These are phyloP conservation scores for Kodamaea kakaduensis DNA, from an alignment of 805 yeast genomes.

Conservation along the genomic window DNA sequence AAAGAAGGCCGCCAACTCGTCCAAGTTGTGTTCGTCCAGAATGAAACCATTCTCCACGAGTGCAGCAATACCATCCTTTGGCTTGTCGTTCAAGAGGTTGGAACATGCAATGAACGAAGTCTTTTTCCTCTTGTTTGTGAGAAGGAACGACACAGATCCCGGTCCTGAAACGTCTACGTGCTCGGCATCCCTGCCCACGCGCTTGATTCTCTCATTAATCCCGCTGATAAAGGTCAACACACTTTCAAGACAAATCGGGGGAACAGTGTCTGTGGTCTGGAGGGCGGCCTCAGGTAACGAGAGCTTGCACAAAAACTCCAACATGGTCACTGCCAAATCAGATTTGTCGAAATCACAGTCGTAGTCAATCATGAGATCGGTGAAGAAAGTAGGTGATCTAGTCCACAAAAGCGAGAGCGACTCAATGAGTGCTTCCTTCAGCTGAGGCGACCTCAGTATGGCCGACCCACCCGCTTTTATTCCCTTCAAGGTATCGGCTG, in stretches of 20 bases:
- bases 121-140: constrained; percentile 51
- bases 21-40: constrained; percentile 38
- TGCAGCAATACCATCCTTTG: constrained; percentile 67
- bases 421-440: constrained; percentile 83
- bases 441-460: constrained; percentile 24
- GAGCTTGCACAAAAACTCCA: constrained; percentile 69
- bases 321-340: constrained; percentile 64
- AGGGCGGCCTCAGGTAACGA: constrained; percentile 84
- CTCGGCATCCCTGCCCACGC: too few relatives aligned
- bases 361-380: constrained; percentile 71
- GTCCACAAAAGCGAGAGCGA: constrained; percentile 79
- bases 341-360: constrained; percentile 89
- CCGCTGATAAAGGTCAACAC: constrained; percentile 65
- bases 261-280: constrained; percentile 78
- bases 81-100: constrained; percentile 69
- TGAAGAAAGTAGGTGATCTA: constrained; percentile 72
- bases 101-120: constrained; percentile 76
- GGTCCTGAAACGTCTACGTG: too few relatives aligned
- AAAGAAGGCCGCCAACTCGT: constrained; percentile 71
- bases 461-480: too few relatives aligned
- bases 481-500: constrained; percentile 22
- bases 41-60: constrained; percentile 68
- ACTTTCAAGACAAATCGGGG: constrained; percentile 92
- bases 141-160: constrained; percentile 25
- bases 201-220: constrained; percentile 49